These are phyloP conservation scores for Carpinus viminea DNA, from an alignment of 306 rosid genomes.

Conservation along the genomic window DNA sequence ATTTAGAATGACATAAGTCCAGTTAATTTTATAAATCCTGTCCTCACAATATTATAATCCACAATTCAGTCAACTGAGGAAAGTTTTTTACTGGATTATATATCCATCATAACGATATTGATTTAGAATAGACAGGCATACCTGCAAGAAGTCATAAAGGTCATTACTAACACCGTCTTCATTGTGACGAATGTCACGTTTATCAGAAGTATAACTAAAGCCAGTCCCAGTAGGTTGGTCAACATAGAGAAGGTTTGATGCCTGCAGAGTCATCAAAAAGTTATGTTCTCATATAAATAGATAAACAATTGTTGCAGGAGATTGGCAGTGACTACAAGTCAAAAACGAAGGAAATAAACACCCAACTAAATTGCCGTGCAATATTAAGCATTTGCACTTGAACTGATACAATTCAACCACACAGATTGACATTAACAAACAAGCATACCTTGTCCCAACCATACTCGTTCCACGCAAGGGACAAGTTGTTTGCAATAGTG, in stretches of 20 bases:
- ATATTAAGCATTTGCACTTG: neutral
- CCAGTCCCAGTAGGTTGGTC: conserved; percentile 99
- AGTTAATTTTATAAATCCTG: neutral
- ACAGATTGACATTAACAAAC: neutral
- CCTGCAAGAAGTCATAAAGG: conserved; percentile 91
- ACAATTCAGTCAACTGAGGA: conserved; percentile 16
- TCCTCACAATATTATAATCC: conserved; percentile 1
- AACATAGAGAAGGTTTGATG: conserved; percentile 86
- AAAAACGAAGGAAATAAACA: neutral
- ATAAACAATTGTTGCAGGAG: conserved; percentile 1
- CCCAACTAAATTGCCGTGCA: neutral
- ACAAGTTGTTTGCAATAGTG: conserved; percentile 73
- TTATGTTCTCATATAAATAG: conserved; percentile 17
- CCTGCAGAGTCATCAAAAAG: conserved; percentile 52
- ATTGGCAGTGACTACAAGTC: neutral
- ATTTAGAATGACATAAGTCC: neutral
- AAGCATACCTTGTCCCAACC: conserved; percentile 92
- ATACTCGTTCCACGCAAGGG: conserved; percentile 85
- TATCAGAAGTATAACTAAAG: conserved; percentile 79
- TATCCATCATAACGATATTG: conserved; percentile 5
- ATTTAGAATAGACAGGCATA: conserved; percentile 26
- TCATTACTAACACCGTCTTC: conserved; percentile 90
- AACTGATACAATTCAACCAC: conserved; percentile 12
- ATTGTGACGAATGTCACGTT: conserved; percentile 77
- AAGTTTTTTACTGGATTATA: neutral